Conservation (phyloP, 1,139 yeast genomes). For the Yamadazyma atmosphaerica region DNA sequence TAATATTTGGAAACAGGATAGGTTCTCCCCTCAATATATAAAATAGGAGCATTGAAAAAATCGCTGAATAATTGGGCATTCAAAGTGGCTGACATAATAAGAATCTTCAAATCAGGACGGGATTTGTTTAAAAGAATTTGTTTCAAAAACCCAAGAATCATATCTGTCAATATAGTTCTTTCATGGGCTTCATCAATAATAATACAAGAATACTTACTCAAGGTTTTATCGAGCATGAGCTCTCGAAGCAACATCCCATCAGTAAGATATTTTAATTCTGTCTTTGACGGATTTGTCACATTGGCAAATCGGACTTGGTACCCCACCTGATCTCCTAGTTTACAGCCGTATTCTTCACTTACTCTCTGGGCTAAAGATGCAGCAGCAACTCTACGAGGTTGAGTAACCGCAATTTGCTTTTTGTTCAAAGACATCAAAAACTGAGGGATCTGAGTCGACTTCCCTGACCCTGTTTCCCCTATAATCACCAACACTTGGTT, state of each 20-base stretch:
- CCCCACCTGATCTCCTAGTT: constrained; percentile 83
- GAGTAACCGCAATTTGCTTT: constrained; percentile 83
- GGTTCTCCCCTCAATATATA: constrained; percentile 88
- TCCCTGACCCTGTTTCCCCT: constrained; percentile 98
- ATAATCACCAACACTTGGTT: constrained; percentile 77
- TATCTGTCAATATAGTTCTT: constrained; percentile 87
- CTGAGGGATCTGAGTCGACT: constrained; percentile 96
- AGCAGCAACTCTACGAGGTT: constrained; percentile 98
- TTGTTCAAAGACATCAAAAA: constrained; percentile 58
- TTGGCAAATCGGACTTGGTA: constrained; percentile 83
- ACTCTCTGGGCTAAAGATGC: constrained; percentile 92
- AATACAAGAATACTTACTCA: constrained; percentile 71
- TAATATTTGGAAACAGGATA: constrained; percentile 78
- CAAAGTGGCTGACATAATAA: constrained; percentile 92
- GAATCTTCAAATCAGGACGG: constrained; percentile 58
- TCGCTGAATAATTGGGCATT: constrained; percentile 87
- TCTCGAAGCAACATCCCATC: constrained; percentile 98
- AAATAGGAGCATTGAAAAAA: constrained; percentile 79
- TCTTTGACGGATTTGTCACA: constrained; percentile 34
- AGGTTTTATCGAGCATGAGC: constrained; percentile 69
- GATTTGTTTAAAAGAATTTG: constrained; percentile 48
- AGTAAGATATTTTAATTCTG: constrained; percentile 81
- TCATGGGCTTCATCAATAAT: constrained; percentile 97
- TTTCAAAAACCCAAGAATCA: constrained; percentile 85
- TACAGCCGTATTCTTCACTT: constrained; percentile 80